Evolutionary conservation across 2,329 filamentous ascomycete genomes (phyloP).

Genomic region (Pleomassaria siparia): DNA sequence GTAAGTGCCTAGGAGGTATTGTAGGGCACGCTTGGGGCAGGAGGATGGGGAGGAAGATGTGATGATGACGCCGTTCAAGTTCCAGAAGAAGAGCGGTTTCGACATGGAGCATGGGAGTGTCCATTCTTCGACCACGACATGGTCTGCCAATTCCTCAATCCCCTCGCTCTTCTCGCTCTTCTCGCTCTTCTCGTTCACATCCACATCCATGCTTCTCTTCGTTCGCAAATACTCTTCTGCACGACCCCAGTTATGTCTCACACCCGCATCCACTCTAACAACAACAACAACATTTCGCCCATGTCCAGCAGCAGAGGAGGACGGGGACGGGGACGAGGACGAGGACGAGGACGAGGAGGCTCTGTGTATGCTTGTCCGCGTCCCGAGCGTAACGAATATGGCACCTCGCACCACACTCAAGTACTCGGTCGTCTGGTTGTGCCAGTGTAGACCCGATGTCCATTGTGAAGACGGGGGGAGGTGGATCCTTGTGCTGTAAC

Average conservation of each 20-base stretch:
- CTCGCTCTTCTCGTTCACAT: background rate
- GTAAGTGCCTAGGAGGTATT: slow-evolving; percentile 8
- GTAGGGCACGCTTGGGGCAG: slow-evolving; percentile 9
- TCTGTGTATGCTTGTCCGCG: too few relatives aligned
- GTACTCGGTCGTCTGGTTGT: slow-evolving; percentile 51
- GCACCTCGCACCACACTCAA: slow-evolving; percentile 47
- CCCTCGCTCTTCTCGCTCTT: slow-evolving; percentile 21
- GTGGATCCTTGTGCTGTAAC: slow-evolving; percentile 44
- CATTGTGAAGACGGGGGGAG: slow-evolving; percentile 49
- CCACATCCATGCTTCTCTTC: background rate
- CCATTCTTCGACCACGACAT: slow-evolving; percentile 51
- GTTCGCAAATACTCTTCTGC: slow-evolving; percentile 24
- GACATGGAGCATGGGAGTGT: slow-evolving; percentile 50
- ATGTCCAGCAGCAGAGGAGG: too few relatives aligned
- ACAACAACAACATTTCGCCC: too few relatives aligned
- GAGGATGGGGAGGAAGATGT: slow-evolving; percentile 22
- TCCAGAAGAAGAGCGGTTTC: slow-evolving; percentile 55
- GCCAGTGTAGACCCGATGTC: slow-evolving; percentile 55
- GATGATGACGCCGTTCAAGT: slow-evolving; percentile 46
- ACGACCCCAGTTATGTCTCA: slow-evolving; percentile 53
- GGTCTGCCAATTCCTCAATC: too few relatives aligned
- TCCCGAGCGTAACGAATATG: slow-evolving; percentile 27
- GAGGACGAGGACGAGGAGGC: too few relatives aligned
- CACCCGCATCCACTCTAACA: slow-evolving; percentile 40
- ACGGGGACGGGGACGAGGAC: too few relatives aligned